Base-by-base conservation (phyloP, 2,329 filamentous ascomycete species). In the Aspergillus terreus region DNA sequence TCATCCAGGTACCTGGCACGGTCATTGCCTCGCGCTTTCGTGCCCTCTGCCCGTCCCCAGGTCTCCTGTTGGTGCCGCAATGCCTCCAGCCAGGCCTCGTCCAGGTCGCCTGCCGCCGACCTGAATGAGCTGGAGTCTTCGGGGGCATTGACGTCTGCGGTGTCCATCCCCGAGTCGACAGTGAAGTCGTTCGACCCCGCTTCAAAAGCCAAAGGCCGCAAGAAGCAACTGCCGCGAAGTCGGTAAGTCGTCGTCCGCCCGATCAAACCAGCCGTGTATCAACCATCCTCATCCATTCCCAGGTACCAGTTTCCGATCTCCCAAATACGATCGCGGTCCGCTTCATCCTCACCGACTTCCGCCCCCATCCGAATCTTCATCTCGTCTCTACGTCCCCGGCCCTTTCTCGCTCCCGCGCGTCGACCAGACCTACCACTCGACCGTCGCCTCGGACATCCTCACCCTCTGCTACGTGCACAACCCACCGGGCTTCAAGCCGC, bases 221-320 rank as follows among this genome's bases (percentile, higher is more conserved):
- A 66, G 53, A 62, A 51, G 6, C 67, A 72, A 54, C 61, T 76
- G 15, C 81, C 82, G 7, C 70, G 75, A 11, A 80, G 79, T 77
- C 80, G 80, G 80, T 82, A 69, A 51, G 68, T 62, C 27, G 19
- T 15, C 40, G n/a, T 44, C 33, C 25, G 30, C 30, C 44, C 19
- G 19, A 25, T 7, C 4, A 11, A 59, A 25, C 17, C 33, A 23
- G 19, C 35, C 21, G 32, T 44, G 36, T 42, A 49, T 33, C 49
- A n/a, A 12, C 38, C 14, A 42, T 42, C 43, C 35, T 38, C 12
- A 38, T 50, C 52, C 56, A 50, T 32, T 47, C 38, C 30, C 56
- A 95, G 92, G 80, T 99, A 97, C 76, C 89, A 95, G 74, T 97
- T 97, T 88, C 73, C 90, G 92, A 58, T 87, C 92, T 46, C 94